phyloP scores from a whole-genome alignment of 495 filamentous ascomycete genomes.

The Ramalina peruviana region DNA sequence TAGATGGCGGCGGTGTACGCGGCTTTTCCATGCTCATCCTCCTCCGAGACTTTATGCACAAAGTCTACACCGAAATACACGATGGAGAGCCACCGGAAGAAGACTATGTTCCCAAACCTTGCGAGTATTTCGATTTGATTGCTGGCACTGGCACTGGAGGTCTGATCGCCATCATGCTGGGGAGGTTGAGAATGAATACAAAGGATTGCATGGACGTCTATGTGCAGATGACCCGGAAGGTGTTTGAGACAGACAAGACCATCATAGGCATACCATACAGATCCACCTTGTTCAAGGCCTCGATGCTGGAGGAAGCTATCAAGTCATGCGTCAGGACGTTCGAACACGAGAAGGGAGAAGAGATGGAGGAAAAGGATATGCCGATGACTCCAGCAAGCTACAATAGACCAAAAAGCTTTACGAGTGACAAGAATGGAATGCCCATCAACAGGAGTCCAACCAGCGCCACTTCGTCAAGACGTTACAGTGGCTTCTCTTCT shows the following conservation, averaged over 20 bases:
- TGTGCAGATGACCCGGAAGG: conserved; percentile 79
- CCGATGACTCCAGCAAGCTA: conserved; percentile 18
- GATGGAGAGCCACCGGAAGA: conserved; percentile 72
- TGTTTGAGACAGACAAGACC: conserved; percentile 97
- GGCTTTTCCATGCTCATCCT: conserved; percentile 96
- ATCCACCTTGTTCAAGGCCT: conserved; percentile 91
- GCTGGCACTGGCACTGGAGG: conserved; percentile 90
- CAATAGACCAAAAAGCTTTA: conserved; percentile 9
- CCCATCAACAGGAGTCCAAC: conserved; percentile 9
- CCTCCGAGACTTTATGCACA: conserved; percentile 91
- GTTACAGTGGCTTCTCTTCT: conserved; percentile 23
- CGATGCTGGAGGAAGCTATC: conserved; percentile 88
- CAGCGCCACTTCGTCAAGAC: conserved; percentile 21
- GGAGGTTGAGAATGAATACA: conserved; percentile 76
- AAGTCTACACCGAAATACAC: conserved; percentile 72
- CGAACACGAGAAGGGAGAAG: conserved; percentile 69
- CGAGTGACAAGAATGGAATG: conserved; percentile 14
- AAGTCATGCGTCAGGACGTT: conserved; percentile 72
- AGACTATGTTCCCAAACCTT: conserved; percentile 87
- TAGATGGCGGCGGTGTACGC: conserved; percentile 91
- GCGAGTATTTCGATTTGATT: conserved; percentile 97
- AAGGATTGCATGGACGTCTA: conserved; percentile 96
- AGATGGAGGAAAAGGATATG: conserved; percentile 20
- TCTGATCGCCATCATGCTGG: conserved; percentile 91
- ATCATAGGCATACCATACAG: conserved; percentile 87